Base-by-base conservation (phyloP, 1,284 basidiomycete species). In the Melampsora americana region DNA sequence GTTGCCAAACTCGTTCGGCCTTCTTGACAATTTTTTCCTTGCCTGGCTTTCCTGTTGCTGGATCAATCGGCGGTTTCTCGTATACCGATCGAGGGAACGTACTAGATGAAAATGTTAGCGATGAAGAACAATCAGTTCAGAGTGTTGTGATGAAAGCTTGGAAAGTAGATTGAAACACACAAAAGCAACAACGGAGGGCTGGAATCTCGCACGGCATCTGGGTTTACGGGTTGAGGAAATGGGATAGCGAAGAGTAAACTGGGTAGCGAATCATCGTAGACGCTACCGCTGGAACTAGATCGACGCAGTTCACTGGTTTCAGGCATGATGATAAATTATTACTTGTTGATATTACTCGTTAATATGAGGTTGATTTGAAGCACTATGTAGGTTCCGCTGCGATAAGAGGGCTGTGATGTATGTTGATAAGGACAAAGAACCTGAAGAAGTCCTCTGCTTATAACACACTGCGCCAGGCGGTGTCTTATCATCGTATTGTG, bases 41-140 rank as follows among this genome's bases (percentile, higher is more conserved):
- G 26, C 30, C 72, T 61, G 46, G n/a, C 60, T 74, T 74, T 7
- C 72, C 72, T 3, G 64, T 42, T 42, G 12, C 44, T 5, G 65
- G 64, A 66, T 67, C 65, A 32, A 26, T 67, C 20, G 53, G 48
- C 6, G 72, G 72, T 23, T 67, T 67, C 35, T 67, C 35, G 48
- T 74, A 74, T 14, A 67, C 39, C 26, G 72, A 66, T n/a, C 72
- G 64, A 66, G 72, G 72, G 39, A 74, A 67, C 9, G 72, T 66
- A 42, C 72, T 74, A 44, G 6, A 67, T 20, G 23, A 46, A 20
- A 11, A 39, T 20, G 20, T 42, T 14, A 42, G 11, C 11, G 42
- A 12, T 5, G 14, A 69, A 53, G 28, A 69, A 35, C 16, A 12
- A 42, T 42, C 42, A 42, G 42, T 42, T 14, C 9, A 42, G 14